Percentiles rank a stretch among this genome's conserved stretches.
phyloP scores from a whole-genome alignment of 2,329 filamentous ascomycete genomes.

The Arthrobotrys conoides region DNA sequence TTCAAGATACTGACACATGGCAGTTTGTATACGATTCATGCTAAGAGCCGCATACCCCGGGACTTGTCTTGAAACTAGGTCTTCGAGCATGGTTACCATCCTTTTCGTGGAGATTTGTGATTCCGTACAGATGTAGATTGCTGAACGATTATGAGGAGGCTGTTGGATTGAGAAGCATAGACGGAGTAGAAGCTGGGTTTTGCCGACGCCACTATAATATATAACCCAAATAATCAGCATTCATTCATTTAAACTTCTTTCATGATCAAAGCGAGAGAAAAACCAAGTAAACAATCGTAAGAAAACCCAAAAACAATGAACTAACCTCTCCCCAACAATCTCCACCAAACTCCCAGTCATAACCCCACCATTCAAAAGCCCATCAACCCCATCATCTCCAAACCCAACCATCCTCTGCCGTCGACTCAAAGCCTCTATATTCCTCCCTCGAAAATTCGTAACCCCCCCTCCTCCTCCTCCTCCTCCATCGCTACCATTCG shows the following conservation, averaged over 20 bases:
- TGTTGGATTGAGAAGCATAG: conserved; percentile 89
- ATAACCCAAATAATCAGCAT: conserved; percentile 46
- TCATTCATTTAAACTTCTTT: too few species aligned
- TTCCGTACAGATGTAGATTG: conserved; percentile 95
- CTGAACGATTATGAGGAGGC: conserved; percentile 74
- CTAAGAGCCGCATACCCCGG: conserved; percentile 72
- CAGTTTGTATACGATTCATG: conserved; percentile 82
- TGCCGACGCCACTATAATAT: conserved; percentile 80
- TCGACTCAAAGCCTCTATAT: conserved; percentile 67
- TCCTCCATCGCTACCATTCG: conserved; percentile 16
- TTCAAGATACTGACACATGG: conserved; percentile 89
- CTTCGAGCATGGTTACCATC: conserved; percentile 81
- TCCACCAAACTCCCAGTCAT: conserved; percentile 87
- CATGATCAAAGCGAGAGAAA: too few species aligned
- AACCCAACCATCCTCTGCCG: conserved; percentile 77
- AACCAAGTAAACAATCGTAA: too few species aligned
- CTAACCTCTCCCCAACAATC: conserved; percentile 87
- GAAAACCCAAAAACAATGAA: neutral
- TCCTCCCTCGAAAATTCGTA: conserved; percentile 63
- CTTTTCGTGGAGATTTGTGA: conserved; percentile 84
- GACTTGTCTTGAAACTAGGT: conserved; percentile 70
- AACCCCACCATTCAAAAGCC: conserved; percentile 81
- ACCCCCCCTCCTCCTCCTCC: conserved; percentile 63
- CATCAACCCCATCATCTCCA: conserved; percentile 81
- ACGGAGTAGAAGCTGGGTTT: conserved; percentile 91